These are phyloP conservation scores for Aspergillus neotritici DNA, from an alignment of 2,329 filamentous ascomycete genomes.

Conservation along the genomic window DNA sequence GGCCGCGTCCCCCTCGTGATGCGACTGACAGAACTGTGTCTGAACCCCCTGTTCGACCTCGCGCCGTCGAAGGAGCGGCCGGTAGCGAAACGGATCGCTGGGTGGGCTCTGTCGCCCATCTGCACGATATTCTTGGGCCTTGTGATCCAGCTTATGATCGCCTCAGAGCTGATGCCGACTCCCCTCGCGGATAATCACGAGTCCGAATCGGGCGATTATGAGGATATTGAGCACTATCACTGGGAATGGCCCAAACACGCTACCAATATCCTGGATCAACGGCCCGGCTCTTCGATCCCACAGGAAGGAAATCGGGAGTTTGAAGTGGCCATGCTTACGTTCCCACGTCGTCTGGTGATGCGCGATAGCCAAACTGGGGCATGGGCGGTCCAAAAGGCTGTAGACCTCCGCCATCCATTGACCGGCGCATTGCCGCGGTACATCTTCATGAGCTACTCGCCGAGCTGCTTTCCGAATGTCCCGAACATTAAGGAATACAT, in stretches of 20 bases:
- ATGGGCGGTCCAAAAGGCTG: conserved; percentile 8
- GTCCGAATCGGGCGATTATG: conserved; percentile 5
- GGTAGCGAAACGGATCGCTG: not conserved
- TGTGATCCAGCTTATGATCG: conserved; percentile 11
- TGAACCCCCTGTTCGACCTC: conserved; percentile 9
- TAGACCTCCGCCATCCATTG: conserved; percentile 8
- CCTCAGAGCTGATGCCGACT: conserved; percentile 7
- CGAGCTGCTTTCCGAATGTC: not conserved
- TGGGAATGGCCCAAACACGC: conserved; percentile 16
- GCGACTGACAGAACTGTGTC: conserved; percentile 8
- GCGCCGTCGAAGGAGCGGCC: conserved; percentile 2
- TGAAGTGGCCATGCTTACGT: conserved; percentile 7
- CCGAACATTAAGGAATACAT: conserved; percentile 1
- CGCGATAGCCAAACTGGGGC: conserved; percentile 2
- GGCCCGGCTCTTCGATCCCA: not conserved
- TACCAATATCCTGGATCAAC: conserved; percentile 12
- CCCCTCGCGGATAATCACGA: conserved; percentile 9
- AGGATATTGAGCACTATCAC: conserved; percentile 10
- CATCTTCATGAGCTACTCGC: conserved; percentile 15
- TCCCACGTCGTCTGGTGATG: conserved; percentile 11
- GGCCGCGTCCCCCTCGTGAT: conserved; percentile 8
- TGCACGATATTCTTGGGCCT: conserved; percentile 8
- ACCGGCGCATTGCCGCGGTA: conserved; percentile 12
- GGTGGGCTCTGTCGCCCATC: not conserved
- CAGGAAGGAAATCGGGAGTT: conserved; percentile 8